Conservation (phyloP, 495 filamentous ascomycete genomes). For the Neurospora sublineolata region DNA sequence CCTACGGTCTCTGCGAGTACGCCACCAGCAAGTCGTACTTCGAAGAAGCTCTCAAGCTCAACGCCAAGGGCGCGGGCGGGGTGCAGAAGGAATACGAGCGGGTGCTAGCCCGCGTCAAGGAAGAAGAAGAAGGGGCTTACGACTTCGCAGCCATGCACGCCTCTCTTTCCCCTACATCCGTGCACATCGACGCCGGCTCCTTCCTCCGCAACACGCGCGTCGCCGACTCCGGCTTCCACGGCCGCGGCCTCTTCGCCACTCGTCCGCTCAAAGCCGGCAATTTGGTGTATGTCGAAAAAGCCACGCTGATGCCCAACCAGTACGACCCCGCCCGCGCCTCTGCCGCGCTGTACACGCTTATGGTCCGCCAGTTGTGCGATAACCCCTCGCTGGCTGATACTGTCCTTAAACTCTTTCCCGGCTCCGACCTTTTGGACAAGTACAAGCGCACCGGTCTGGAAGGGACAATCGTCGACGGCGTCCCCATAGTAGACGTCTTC, state of each 20-base stretch:
- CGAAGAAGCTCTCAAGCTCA: constrained; percentile 22
- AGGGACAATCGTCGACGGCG: constrained; percentile 29
- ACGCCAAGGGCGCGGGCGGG: constrained; percentile 13
- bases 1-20: constrained; percentile 37
- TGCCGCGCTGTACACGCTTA: constrained; percentile 28
- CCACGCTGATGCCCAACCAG: constrained; percentile 31
- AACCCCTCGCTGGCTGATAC: constrained; percentile 35
- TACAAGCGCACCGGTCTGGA: constrained; percentile 19
- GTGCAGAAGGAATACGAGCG: constrained; percentile 26
- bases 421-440: constrained; percentile 2
- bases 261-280: constrained; percentile 37
- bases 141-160: constrained; percentile 29
- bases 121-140: constrained; percentile 27
- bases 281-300: constrained; percentile 43
- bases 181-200: constrained; percentile 33
- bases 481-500: constrained; percentile 41
- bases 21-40: constrained; percentile 13
- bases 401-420: constrained; percentile 35
- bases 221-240: constrained; percentile 12
- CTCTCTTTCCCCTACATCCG: constrained; percentile 18
- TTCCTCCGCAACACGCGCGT: constrained; percentile 23
- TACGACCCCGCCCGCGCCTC: constrained; percentile 23
- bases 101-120: constrained; percentile 19
- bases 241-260: constrained; percentile 41
- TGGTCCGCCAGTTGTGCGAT: constrained; percentile 36